Base-by-base conservation (phyloP, 2,329 filamentous ascomycete species). In the Neonectria hederae region DNA sequence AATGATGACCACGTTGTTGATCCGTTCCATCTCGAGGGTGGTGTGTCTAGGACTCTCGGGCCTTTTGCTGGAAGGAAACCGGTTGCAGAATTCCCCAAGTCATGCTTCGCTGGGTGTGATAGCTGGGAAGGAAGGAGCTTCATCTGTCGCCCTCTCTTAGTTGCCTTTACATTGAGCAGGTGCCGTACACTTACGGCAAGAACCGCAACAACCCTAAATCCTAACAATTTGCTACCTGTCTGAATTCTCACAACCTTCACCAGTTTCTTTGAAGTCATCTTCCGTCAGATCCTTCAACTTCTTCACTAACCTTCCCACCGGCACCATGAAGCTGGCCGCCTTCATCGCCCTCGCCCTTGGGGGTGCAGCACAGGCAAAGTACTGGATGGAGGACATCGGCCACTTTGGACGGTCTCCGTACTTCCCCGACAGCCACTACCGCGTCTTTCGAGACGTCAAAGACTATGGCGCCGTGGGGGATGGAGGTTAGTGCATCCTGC, bases 391-490 rank as follows among this genome's bases (percentile, higher is more conserved):
- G 55, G 72, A 71, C 5, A 75, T 76, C 14, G 58, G 62, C 8
- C 75, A 76, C 32, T 68, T 64, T 28, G 75, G 75, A 1, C 61
- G 64, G 40, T 72, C 75, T 32, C 75, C 75, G 1, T 76, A 75
- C 21, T 72, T 73, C 19, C 74, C 74, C 2, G 75, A 76, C 49
- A 66, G 63, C 40, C 53, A 65, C 10, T 76, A 76, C 52, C 59
- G 53, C 5, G 74, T 76, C 8, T 76, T 76, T 62, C 74, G 74
- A n/a, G 76, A 76, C 5, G 72, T 76, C 22, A 76, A 68, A 43
- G 72, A 76, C 7, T 76, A 71, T 61, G 74, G 74, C 6, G 74
- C 74, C 9, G 63, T 74, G 42, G 74, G 74, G 4, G 74, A 76
- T 56, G 74, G 74, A 67, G 65, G 73, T 75, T 28, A 2, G 71